phyloP scores from a whole-genome alignment of 805 yeast genomes.

The Debaryomyces tyrocola region DNA sequence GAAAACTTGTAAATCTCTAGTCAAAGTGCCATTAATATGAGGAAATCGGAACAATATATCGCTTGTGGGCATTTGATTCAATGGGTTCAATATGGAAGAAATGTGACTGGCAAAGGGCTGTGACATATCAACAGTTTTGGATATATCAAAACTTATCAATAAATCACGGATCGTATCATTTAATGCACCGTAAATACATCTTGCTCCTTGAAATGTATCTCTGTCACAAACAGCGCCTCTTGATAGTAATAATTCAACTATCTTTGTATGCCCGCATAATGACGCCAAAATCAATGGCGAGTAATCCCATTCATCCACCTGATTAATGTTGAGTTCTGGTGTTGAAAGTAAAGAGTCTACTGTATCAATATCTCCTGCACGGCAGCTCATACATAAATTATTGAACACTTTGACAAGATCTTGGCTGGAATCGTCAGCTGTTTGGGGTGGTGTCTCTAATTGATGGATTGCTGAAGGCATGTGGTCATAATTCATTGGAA shows the following conservation, averaged over 20 bases:
- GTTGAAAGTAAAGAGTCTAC: conserved; percentile 58
- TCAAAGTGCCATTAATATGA: conserved; percentile 13
- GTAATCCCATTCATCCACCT: conserved; percentile 70
- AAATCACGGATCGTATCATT: conserved; percentile 63
- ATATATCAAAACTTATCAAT: conserved; percentile 59
- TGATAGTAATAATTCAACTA: conserved; percentile 60
- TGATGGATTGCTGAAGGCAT: conserved; percentile 1
- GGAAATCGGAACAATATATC: conserved; percentile 33
- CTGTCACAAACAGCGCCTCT: conserved; percentile 76
- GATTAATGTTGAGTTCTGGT: conserved; percentile 40
- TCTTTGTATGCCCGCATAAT: conserved; percentile 67
- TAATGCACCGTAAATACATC: conserved; percentile 75
- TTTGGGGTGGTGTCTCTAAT: background rate
- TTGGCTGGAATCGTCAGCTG: background rate
- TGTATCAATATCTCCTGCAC: conserved; percentile 64
- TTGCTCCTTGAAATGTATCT: conserved; percentile 79
- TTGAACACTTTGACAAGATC: conserved; percentile 27
- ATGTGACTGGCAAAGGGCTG: conserved; percentile 77
- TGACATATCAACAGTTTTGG: conserved; percentile 62
- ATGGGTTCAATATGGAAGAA: conserved; percentile 43
- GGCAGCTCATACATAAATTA: conserved; percentile 63
- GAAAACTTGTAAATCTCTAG: conserved; percentile 14
- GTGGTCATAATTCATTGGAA: conserved; percentile 4
- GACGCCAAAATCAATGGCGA: conserved; percentile 74
- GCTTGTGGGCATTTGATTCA: conserved; percentile 21